Base-by-base conservation (phyloP, 2,329 filamentous ascomycete genomes). In the Monosporascus ibericus region DNA sequence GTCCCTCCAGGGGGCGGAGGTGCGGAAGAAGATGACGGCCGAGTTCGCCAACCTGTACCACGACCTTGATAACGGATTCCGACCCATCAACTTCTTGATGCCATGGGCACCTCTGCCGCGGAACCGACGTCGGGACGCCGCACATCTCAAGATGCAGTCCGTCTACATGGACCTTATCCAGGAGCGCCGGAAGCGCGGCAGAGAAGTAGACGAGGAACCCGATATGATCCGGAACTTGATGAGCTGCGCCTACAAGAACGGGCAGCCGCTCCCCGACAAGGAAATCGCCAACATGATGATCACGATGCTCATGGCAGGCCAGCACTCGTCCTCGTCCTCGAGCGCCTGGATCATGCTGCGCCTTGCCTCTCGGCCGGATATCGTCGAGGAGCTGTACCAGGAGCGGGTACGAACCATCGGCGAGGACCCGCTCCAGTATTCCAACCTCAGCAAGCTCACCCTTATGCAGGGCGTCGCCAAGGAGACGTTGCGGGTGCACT, bases 281-380 rank as follows among this genome's bases (percentile, higher is more conserved):
- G 90, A 95, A 70, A 82, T 95, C 53, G 90, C 90, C 22, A 87
- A 94, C 72, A 92, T 95, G 82, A 92, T 95, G 88, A 95, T 95
- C 70, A 90, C 90, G 6, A 79, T 95, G 22, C 82, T 95, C 56
- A 95, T 95, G 90, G 90, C 89, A 54, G 90, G 90, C 52, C 90
- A 95, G 68, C 90, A 95, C 75, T 92, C 88, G 2, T 92, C 89
- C 2, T 90, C 90, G 3, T 90, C 89, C 20, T 92, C 88, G 39
- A 86, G 84, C 63, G 82, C 89, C 40, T 95, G 90, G 89, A 91
- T 95, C 63, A 79, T 94, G 68, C 79, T 95, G 40, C 86, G 86
- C 58, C 82, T 95, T 38, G 90, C 90, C 24, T 81, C 86, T 54
- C 80, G 87, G 63, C 89, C 90, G 14, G 78, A 91, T 20, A 82